Base-by-base conservation (phyloP, 331 rosid species). In the Acacia concinna region DNA sequence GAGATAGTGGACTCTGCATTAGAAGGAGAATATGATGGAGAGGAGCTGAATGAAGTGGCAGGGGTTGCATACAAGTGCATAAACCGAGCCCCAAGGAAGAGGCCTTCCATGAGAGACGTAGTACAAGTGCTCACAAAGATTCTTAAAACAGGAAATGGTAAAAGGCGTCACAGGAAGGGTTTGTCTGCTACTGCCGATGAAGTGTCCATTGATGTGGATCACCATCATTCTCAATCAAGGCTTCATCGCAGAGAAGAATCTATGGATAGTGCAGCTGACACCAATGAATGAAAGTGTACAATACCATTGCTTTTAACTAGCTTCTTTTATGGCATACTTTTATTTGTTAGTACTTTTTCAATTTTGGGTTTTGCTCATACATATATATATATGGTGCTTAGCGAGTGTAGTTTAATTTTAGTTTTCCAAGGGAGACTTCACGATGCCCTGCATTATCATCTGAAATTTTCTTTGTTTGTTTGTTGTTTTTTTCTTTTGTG, bases 91-190 rank as follows among this genome's bases (percentile, higher is more conserved):
- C 92, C 99, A 2, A 88, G 85, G 79, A 96, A 90, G 77, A 85
- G 99, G 8, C 97, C 97, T 82, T 84, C 94, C 51, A 96, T 93
- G 99, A 89, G 98, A 74, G 99, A 96, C 87, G 85, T 81, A 14
- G 99, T 93, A 37, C 99, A 91, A 84, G 97, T 93, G 64, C 81
- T 96, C 43, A 60, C 93, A 0, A 64, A 93, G 80, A 82, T 96
- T 65, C 79, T 88, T 25, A 93, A 93, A 77, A 65, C 83, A 54
- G 90, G 97, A 64, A 89, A 89, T 67, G 81, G 63, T 31, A 85
- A 41, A 78, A 93, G 62, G 76, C 87, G 88, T 62, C 94, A 85
- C 80, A 83, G 32, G n/a, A 91, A 88, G 30, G 88, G 92, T 3
- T 49, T 85, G 68, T 96, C 99, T 47, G 77, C 91, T 32, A 81